Evolutionary conservation across 768 basidiomycete genomes (phyloP), one percentile per base, ranked within the genome.

Genomic region (Suillus luteus): DNA sequence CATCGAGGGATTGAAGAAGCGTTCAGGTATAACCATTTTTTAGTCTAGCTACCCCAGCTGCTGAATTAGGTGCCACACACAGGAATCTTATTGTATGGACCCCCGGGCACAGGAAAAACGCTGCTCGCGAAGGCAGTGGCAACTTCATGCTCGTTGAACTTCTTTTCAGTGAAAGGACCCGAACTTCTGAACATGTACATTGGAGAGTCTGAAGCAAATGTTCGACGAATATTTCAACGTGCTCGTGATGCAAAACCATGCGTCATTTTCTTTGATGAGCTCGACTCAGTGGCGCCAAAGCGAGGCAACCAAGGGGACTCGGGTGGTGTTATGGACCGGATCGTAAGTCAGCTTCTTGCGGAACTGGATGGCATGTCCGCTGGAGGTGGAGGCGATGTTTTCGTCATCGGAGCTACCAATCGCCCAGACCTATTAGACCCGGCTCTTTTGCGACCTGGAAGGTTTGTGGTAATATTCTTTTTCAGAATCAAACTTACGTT

Each of bases 161-260:
- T 98, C 77, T 91, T 98, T 78, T 96, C 94, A n/a, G 87, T 97
- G 70, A 97, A 98, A 74, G 96, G 96, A 0, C 96, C 96, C 3
- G 96, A 98, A 71, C 78, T 98, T 43, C 85, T 97, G 59, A 96
- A 96, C 77, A 98, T 98, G 96, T 98, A 96, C 77, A 96, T 98
- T 69, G 96, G 96, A 64, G 96, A 97, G 77, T 96, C 94, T 12
- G 96, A 98, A 76, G 97, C 98, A 65, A 99, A 99, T 76, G 96
- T 99, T 46, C 86, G 97, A 15, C 82, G 89, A 17, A 88, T 98
- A 1, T 98, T 98, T 75, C 93, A 96, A 72, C 86, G 87, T 14
- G 96, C 96, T 33, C 79, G 93, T 60, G 95, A 96, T 77, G 96
- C 96, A 1, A 88, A 87, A 60, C 96, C 96, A 9, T 98, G 96